Evolutionary conservation across 139 green algal species (phyloP).

Genomic region (Coelastrella sp.): DNA sequence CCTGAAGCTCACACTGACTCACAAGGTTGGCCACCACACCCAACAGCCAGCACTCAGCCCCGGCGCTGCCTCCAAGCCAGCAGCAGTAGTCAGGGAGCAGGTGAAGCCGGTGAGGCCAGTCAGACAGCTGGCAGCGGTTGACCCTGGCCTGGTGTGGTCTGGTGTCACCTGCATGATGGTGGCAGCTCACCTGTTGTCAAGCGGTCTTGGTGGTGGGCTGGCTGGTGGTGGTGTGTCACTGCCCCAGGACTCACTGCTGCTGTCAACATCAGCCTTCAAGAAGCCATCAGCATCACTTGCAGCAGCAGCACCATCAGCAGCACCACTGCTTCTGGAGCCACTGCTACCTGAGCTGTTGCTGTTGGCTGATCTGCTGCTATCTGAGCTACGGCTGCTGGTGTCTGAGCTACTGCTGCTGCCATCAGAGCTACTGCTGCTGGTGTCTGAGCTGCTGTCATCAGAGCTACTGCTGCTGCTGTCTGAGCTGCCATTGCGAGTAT

Average conservation of each 20-base stretch:
- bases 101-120: not conserved
- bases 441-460: not conserved
- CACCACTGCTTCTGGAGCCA: not conserved
- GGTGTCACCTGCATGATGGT: not conserved
- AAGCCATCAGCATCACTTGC: not conserved
- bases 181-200: not conserved
- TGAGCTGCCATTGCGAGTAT: not conserved
- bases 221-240: not conserved
- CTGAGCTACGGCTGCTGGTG: not conserved
- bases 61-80: not conserved
- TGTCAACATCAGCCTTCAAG: not conserved
- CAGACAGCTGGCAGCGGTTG: not conserved
- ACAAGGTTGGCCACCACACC: no score
- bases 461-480: not conserved
- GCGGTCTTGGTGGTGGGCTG: not conserved
- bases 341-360: slow-evolving; percentile 1
- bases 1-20: no score
- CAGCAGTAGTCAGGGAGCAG: not conserved
- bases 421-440: slow-evolving; percentile 1
- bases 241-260: not conserved
- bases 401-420: not conserved
- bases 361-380: not conserved
- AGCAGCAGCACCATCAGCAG: not conserved
- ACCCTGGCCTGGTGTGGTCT: not conserved
- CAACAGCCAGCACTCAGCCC: no score